Conservation (phyloP, 257 asterid genomes). For the Mitragyna speciosa region DNA sequence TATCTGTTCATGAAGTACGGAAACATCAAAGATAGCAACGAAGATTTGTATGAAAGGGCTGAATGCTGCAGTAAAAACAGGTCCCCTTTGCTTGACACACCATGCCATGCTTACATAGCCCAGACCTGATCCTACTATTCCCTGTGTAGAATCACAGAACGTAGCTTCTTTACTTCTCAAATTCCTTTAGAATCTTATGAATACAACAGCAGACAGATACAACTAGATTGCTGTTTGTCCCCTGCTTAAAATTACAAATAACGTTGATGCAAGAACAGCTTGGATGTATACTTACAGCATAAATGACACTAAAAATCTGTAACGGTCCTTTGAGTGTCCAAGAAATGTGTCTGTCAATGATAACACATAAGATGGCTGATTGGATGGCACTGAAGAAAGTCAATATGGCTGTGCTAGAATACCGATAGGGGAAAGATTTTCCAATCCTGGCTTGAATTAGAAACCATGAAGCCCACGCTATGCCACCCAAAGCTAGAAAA, state of each 20-base stretch:
- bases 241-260: not conserved
- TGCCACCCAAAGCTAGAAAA: slow-evolving; percentile 49
- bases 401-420: slow-evolving; percentile 70
- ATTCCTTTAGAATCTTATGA: not conserved
- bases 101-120: slow-evolving; percentile 65
- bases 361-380: slow-evolving; percentile 42
- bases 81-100: slow-evolving; percentile 71
- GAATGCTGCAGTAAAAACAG: slow-evolving; percentile 79
- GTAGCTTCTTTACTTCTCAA: not conserved
- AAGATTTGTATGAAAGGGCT: slow-evolving; percentile 71
- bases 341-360: slow-evolving; percentile 39
- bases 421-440: slow-evolving; percentile 48
- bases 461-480: slow-evolving; percentile 79
- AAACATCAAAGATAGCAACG: slow-evolving; percentile 65
- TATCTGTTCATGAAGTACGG: slow-evolving; percentile 56
- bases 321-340: slow-evolving; percentile 58
- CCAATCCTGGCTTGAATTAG: slow-evolving; percentile 62
- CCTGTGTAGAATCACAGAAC: slow-evolving; percentile 35
- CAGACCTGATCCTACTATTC: slow-evolving; percentile 70
- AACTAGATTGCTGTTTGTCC: not conserved
- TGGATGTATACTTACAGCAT: slow-evolving; percentile 44
- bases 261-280: not conserved
- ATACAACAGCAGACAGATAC: not conserved
- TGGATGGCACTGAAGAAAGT: slow-evolving; percentile 64
- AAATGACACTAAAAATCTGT: slow-evolving; percentile 45